Percentiles rank a stretch among this genome's conserved stretches.
Evolutionary conservation across 805 yeast genomes (phyloP).

Genomic region (Lachancea sp.): DNA sequence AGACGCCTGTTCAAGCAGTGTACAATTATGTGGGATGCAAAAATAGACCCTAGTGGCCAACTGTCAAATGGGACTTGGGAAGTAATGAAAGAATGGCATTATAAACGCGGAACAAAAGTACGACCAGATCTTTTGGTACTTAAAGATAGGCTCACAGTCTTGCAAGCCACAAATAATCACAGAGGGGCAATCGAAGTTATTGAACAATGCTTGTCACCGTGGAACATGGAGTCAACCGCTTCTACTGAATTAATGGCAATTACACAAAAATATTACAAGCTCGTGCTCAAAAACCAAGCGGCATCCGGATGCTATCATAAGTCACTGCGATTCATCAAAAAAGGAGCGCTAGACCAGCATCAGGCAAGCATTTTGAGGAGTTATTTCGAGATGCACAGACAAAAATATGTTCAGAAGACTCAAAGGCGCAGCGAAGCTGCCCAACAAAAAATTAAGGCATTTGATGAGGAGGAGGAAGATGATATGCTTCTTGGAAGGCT

Average conservation of each 20-base stretch:
- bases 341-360: slow-evolving; percentile 16
- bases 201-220: slow-evolving; percentile 6
- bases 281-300: slow-evolving; percentile 16
- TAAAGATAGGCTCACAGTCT: slow-evolving; percentile 13
- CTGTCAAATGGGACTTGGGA: slow-evolving; percentile 19
- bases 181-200: slow-evolving; percentile 17
- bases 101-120: slow-evolving; percentile 8
- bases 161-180: slow-evolving; percentile 16
- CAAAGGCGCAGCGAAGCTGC: slow-evolving; percentile 1
- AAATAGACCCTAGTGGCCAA: slow-evolving; percentile 14
- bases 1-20: slow-evolving; percentile 20
- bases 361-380: slow-evolving; percentile 13
- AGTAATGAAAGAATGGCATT: slow-evolving; percentile 23
- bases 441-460: slow-evolving; percentile 2
- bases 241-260: slow-evolving; percentile 9
- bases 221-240: too few species aligned
- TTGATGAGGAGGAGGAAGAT: slow-evolving; percentile 27
- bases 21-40: slow-evolving; percentile 12
- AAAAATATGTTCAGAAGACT: slow-evolving; percentile 5
- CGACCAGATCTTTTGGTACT: slow-evolving; percentile 18
- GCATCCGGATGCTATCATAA: slow-evolving; percentile 11
- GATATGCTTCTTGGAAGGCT: slow-evolving; percentile 26
- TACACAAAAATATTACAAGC: slow-evolving; percentile 19
- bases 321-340: slow-evolving; percentile 17
- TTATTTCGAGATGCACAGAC: slow-evolving; percentile 9